phyloP scores from a whole-genome alignment of 2,329 filamentous ascomycete species.

The Apiospora marii region DNA sequence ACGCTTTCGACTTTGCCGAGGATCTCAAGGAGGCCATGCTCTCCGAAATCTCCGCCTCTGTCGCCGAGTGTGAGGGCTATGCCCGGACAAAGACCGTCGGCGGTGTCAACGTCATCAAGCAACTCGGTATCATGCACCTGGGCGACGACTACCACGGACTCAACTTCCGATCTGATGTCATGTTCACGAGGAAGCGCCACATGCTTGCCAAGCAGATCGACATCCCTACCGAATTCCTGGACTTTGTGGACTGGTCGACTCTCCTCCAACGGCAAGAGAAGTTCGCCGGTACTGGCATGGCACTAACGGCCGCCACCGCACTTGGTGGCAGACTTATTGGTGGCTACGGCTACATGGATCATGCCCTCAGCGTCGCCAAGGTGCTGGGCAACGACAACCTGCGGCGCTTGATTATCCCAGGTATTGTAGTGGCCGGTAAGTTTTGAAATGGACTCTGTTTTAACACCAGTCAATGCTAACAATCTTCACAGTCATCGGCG shows the following conservation, averaged over 20 bases:
- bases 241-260: conserved; percentile 89
- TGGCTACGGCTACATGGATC: conserved; percentile 88
- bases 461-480: conserved; percentile 41
- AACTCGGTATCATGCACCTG: conserved; percentile 85
- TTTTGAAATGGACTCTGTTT: conserved; percentile 28
- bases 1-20: conserved; percentile 90
- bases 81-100: conserved; percentile 80
- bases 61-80: conserved; percentile 82
- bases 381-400: conserved; percentile 83
- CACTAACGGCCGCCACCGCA: conserved; percentile 87
- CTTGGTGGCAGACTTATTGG: conserved; percentile 83
- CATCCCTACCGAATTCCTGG: conserved; percentile 85
- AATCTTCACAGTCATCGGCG: conserved; percentile 69
- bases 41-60: conserved; percentile 81
- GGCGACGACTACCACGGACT: conserved; percentile 87
- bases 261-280: conserved; percentile 93
- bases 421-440: conserved; percentile 81
- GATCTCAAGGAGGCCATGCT: conserved; percentile 93
- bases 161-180: conserved; percentile 88
- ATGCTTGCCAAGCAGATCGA: conserved; percentile 84
- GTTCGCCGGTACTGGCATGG: conserved; percentile 92
- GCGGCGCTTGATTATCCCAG: conserved; percentile 81
- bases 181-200: conserved; percentile 89
- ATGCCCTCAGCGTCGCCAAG: conserved; percentile 81
- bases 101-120: conserved; percentile 88